Evolutionary conservation across 192 early-diverging fungal genomes (phyloP).

Genomic region (Coemansia reversa): DNA sequence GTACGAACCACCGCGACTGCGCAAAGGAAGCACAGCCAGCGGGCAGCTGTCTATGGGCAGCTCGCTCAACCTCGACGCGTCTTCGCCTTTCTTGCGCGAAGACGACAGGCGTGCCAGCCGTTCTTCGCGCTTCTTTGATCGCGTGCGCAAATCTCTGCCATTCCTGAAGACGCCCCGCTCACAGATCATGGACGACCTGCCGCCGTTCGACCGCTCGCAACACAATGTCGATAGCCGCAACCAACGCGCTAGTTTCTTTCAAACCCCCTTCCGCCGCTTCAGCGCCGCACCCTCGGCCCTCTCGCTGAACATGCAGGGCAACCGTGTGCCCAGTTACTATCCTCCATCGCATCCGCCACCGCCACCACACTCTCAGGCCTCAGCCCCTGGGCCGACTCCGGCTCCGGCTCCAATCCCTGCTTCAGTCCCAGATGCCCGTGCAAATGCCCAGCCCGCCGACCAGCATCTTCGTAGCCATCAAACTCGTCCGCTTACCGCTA

Average conservation of each 20-base stretch:
- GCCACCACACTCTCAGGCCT: conserved; percentile 10
- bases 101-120: conserved; percentile 45
- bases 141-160: conserved; percentile 53
- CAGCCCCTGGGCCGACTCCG: background rate
- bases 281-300: conserved; percentile 45
- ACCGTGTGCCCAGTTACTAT: conserved; percentile 38
- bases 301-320: conserved; percentile 32
- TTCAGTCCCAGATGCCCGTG: background rate
- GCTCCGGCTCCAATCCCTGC: conserved; percentile 5
- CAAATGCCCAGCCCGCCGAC: background rate
- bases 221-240: conserved; percentile 31
- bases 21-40: conserved; percentile 52
- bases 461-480: conserved; percentile 9
- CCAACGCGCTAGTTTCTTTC: conserved; percentile 42
- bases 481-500: conserved; percentile 33
- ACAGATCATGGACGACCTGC: conserved; percentile 41
- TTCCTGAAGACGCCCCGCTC: conserved; percentile 49
- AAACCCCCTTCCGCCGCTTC: conserved; percentile 44
- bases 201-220: conserved; percentile 39
- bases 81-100: conserved; percentile 46
- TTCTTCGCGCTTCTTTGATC: conserved; percentile 45
- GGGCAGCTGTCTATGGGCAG: conserved; percentile 46
- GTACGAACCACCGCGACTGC: conserved; percentile 45
- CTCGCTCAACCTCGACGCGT: conserved; percentile 49
- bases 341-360: conserved; percentile 25